Percentiles rank a stretch among this genome's conserved stretches.
These are phyloP conservation scores for Ophiostoma himal-ulmi DNA, from an alignment of 2,329 filamentous ascomycete species.

Conservation along the genomic window DNA sequence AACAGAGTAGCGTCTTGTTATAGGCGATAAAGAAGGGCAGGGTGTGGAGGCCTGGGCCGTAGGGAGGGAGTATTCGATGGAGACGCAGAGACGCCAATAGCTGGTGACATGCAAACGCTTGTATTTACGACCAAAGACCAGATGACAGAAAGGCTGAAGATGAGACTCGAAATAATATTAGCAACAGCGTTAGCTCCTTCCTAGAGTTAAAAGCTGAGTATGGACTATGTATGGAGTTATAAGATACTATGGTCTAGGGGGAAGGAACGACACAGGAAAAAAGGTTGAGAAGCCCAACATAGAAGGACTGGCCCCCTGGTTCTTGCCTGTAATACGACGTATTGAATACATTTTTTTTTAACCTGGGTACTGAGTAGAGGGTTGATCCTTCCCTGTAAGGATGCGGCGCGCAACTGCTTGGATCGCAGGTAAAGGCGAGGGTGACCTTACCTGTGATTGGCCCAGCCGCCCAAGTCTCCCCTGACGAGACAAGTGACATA, in stretches of 20 bases:
- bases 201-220: neutral
- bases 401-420: neutral
- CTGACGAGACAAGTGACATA: constrained; percentile 10
- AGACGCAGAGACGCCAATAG: neutral
- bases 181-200: neutral
- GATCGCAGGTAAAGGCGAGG: neutral
- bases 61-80: neutral
- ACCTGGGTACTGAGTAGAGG: neutral
- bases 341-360: neutral
- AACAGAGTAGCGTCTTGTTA: constrained; percentile 1
- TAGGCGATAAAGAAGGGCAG: constrained; percentile 3
- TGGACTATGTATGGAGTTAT: neutral
- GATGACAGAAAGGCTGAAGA: neutral
- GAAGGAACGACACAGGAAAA: constrained; percentile 2
- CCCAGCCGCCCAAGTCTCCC: neutral
- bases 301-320: constrained; percentile 11
- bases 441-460: neutral
- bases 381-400: neutral
- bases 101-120: constrained; percentile 6
- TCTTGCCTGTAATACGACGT: constrained; percentile 5
- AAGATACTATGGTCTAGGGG: neutral
- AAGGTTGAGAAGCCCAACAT: neutral
- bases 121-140: neutral
- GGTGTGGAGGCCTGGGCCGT: constrained; percentile 14
- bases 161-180: neutral